Evolutionary conservation across 306 rosid species (phyloP), one percentile per base, ranked within the genome.

Genomic region (Fragaria vesca): DNA sequence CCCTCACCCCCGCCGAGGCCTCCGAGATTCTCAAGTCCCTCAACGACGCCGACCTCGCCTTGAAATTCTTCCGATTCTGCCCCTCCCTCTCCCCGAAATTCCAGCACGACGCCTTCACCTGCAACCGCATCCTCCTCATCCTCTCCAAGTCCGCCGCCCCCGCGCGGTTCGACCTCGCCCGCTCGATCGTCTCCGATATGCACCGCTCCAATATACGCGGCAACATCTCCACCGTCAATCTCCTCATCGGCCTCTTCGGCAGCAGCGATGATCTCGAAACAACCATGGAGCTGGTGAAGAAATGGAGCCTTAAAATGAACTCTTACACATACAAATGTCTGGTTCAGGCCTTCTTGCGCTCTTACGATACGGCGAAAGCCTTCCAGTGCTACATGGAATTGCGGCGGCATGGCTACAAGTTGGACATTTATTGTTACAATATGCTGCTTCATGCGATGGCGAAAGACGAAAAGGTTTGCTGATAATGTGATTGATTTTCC

Each of bases 391-490:
- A 88, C 75, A 66, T 61, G 61, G 92, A 92, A 52, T 83, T 90
- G 91, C 80, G 83, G 12, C 36, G 85, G 28, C 84, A 78, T 3
- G 96, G 96, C 26, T 87, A 86, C 71, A 86, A 82, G 45, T 55
- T 92, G 81, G 98, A 94, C 71, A 90, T 85, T 73, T 94, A 88
- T 50, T 89, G 83, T 21, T 94, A 88, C 78, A 92, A 94, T 47
- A 94, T 94, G 98, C 86, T 92, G 34, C 65, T 94, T 90, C 91
- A 92, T 87, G 88, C 95, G 76, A 66, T 94, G 75, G 95, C 89
- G 36, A 94, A 92, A 73, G 89, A 88, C 70, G 84, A 82, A 30
- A 83, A 94, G 97, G 98, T 94, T 72, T 73, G 34, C 66, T 0
- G 30, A 24, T 11, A n/a, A 24, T 24, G 5, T 60, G 3, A 24